These are phyloP conservation scores for Naematelia aurantialba DNA, from an alignment of 768 basidiomycete species.

Conservation along the genomic window DNA sequence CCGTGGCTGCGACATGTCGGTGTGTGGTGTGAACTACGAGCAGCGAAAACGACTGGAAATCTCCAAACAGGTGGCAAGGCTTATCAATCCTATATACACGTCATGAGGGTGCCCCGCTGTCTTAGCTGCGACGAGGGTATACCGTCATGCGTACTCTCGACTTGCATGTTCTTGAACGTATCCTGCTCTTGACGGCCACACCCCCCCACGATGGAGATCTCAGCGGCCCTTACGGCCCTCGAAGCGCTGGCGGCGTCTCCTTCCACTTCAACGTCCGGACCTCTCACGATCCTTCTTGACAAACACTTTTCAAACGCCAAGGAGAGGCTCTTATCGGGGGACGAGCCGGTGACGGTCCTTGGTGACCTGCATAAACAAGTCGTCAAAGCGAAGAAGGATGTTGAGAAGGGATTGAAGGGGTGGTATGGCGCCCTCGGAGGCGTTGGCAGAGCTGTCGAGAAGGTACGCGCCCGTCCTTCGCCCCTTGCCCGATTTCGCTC, in stretches of 20 bases:
- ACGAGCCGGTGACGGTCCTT: constrained; percentile 31
- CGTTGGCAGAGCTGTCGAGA: constrained; percentile 83
- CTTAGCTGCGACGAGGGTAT: background rate
- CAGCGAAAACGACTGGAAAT: background rate
- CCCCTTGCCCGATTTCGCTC: no score
- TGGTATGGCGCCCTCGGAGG: constrained; percentile 71
- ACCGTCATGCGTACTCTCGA: background rate
- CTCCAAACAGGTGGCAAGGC: background rate
- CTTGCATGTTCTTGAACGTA: no score
- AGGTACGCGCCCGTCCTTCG: constrained; percentile 57
- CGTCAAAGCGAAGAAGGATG: constrained; percentile 72
- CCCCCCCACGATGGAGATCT: constrained; percentile 24
- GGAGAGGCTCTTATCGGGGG: constrained; percentile 27
- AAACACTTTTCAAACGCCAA: constrained; percentile 27
- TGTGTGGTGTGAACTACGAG: constrained; percentile 1
- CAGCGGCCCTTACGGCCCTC: constrained; percentile 32
- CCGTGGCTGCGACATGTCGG: constrained; percentile 31
- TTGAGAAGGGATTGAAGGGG: constrained; percentile 85
- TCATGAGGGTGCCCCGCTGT: background rate
- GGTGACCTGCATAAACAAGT: constrained; percentile 52
- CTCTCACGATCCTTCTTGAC: constrained; percentile 36
- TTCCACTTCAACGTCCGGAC: constrained; percentile 36
- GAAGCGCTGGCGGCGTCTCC: constrained; percentile 34
- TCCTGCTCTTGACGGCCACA: background rate
- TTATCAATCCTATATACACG: background rate